Conservation (phyloP, 495 filamentous ascomycete species). For the Penicillium coprophilum region DNA sequence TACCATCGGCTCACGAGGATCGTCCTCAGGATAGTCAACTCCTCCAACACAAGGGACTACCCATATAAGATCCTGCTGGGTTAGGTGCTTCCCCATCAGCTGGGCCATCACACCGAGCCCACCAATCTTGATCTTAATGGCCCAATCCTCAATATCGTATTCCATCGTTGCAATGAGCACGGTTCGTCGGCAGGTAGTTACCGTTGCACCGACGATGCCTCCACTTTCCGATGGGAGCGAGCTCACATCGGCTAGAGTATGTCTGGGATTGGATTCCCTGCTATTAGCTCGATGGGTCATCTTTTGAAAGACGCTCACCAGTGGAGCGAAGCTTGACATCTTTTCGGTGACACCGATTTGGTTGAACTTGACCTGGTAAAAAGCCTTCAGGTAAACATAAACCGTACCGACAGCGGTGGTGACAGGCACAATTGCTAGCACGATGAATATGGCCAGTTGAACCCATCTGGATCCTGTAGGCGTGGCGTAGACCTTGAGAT, state of each 20-base stretch:
- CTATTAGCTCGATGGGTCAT: conserved; percentile 2
- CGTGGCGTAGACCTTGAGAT: conserved; percentile 47
- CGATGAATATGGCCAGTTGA: conserved; percentile 57
- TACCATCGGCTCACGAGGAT: conserved; percentile 59
- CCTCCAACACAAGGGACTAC: conserved; percentile 70
- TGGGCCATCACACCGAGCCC: conserved; percentile 69
- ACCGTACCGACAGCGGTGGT: conserved; percentile 49
- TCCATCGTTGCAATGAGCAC: conserved; percentile 73
- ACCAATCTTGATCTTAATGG: conserved; percentile 72
- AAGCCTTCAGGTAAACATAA: conserved; percentile 61
- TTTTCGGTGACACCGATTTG: conserved; percentile 58
- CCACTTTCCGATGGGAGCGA: conserved; percentile 42
- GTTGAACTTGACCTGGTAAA: conserved; percentile 73
- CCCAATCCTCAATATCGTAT: conserved; percentile 72
- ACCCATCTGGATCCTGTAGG: conserved; percentile 52
- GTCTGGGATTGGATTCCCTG: conserved; percentile 21
- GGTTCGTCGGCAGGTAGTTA: conserved; percentile 45
- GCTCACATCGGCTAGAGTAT: conserved; percentile 38
- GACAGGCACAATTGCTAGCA: conserved; percentile 57
- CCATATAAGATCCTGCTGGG: conserved; percentile 69
- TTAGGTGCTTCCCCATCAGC: conserved; percentile 66
- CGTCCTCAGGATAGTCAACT: conserved; percentile 62
- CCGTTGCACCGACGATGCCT: conserved; percentile 36
- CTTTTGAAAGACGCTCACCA: conserved; percentile 20
- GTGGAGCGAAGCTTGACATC: conserved; percentile 26